Base-by-base conservation (phyloP, 345 rosid genomes). In the Brassica cretica region DNA sequence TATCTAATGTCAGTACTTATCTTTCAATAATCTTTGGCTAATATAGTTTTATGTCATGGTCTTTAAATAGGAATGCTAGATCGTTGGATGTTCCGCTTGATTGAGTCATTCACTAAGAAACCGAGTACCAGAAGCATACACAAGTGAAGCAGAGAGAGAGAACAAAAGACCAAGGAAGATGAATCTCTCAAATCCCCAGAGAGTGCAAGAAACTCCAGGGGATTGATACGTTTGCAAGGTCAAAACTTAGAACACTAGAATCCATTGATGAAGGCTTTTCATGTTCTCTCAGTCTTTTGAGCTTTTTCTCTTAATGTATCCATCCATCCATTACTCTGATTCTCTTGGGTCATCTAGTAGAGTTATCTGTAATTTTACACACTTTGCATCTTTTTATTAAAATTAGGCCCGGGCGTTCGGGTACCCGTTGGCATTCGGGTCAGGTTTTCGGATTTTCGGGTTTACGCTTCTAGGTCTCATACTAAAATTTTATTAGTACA, bases 31-130 rank as follows among this genome's bases (percentile, higher is more conserved):
- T 0, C 4, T 61, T 35, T 12, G 5, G 6, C 1, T 68, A 5
- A 62, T 51, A 5, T 27, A 25, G 24, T 44, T 41, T 41, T 11
- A 60, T 27, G 30, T 30, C 65, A 49, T 55, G 41, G 55, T 66
- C 41, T 41, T 41, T 41, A 19, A 46, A 75, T 86, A 96, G 97
- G 99, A 80, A 88, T 96, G 97, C 83, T 96, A 68, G 99, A 96
- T 83, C 91, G 99, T 49, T 96, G 99, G 99, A 93, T 93, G 97
- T 91, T 77, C 78, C 89, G 91, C 63, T 82, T 96, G 61, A 64
- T 93, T 18, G 95, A 91, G 80, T 87, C 86, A 0, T 53, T 90
- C 51, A 87, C 82, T 6, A 87, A 87, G 83, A 90, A 77, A 11
- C 55, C 62, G 32, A 67, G 55, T 73, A 71, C 58, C 0, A 67